Base-by-base conservation (phyloP, 1,284 basidiomycete species). In the Ceratobasidium sp. region DNA sequence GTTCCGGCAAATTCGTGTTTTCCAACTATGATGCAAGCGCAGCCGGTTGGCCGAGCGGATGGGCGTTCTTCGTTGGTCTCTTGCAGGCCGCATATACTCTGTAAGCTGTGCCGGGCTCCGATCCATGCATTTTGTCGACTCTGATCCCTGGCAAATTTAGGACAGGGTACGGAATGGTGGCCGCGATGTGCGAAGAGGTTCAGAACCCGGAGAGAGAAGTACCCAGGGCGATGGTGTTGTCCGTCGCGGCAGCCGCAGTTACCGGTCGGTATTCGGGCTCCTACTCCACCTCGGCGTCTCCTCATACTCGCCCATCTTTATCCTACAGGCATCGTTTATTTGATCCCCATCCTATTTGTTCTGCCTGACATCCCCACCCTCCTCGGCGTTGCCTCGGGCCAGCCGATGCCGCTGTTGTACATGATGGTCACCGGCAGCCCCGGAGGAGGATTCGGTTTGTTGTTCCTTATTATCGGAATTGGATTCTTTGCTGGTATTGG, bases 401-500 rank as follows among this genome's bases (percentile, higher is more conserved):
- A 82, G 73, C 83, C 83, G 14, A 82, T 84, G 76, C 81, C 82
- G 1, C 75, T 81, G 14, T 76, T 83, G 18, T 83, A 83, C 79
- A 81, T 81, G 73, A 77, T 77, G 0, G 83, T 82, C 18, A 83
- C 81, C 0, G 81, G 82, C 9, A 78, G 77, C 30, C 72, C 80
- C 0, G 81, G 79, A 3, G 83, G 81, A 2, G 83, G 80, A 2
- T 79, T 83, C 38, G 82, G 82, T 5, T 74, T 84, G 11, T 77
- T 83, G 1, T 82, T 83, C 74, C 77, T 83, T 46, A 81, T 84
- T 73, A 79, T 84, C 51, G 82, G 82, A 25, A 81, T 83, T 71
- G 82, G 81, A 76, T 74, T 81, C 38, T 83, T 84, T 73, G 82
- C 83, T 3, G 78, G 80, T 5, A 79, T 84, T 56, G 83, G 83